These are phyloP conservation scores for Arachis monticola DNA, from an alignment of 331 rosid genomes.

Conservation along the genomic window DNA sequence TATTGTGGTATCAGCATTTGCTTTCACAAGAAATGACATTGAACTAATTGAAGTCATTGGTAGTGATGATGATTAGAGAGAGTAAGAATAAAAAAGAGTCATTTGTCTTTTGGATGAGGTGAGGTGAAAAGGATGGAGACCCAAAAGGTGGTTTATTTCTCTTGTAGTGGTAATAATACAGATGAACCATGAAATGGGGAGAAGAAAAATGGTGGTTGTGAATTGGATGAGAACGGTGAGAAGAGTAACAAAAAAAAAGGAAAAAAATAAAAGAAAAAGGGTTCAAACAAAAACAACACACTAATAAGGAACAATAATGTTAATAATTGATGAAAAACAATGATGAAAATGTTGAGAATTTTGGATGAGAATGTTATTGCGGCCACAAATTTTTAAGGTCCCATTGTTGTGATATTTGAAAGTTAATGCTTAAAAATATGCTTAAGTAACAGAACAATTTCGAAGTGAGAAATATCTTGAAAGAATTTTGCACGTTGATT, in stretches of 20 bases:
- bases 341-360: background rate
- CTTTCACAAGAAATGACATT: constrained; percentile 50
- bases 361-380: constrained; percentile 19
- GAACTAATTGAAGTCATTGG: constrained; percentile 66
- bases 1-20: constrained; percentile 49
- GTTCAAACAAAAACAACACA: no score
- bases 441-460: background rate
- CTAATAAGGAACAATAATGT: background rate
- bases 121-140: constrained; percentile 31
- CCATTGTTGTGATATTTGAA: no score
- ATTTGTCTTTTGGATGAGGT: background rate
- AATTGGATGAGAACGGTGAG: constrained; percentile 23
- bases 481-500: no score
- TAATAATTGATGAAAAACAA: background rate
- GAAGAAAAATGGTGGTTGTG: background rate
- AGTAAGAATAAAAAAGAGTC: background rate
- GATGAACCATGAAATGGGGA: no score
- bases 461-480: background rate
- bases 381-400: background rate
- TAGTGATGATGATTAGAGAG: background rate
- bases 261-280: background rate
- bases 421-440: background rate
- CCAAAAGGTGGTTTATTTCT: constrained; percentile 8
- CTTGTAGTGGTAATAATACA: background rate
- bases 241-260: background rate